Evolutionary conservation across 1,284 basidiomycete genomes (phyloP).

Genomic region (Malassezia equina): DNA sequence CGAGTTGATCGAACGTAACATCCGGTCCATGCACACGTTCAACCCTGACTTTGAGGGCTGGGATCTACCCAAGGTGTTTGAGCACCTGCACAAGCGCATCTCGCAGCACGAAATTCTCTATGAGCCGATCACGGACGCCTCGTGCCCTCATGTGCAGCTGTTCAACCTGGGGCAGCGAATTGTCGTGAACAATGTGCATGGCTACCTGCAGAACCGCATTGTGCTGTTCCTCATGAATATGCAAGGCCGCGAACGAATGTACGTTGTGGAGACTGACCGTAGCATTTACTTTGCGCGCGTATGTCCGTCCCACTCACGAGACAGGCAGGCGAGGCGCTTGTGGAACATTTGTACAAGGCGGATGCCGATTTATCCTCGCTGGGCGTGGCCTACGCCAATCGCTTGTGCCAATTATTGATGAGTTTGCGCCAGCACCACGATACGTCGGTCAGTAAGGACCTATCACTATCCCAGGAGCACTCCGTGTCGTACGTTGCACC

Average conservation of each 20-base stretch:
- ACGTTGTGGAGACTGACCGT: not conserved
- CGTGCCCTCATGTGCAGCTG: slow-evolving; percentile 81
- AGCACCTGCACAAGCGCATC: slow-evolving; percentile 85
- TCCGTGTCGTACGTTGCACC: slow-evolving; percentile 12
- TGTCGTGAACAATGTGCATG: slow-evolving; percentile 64
- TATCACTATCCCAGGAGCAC: slow-evolving; percentile 22
- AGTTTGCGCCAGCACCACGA: slow-evolving; percentile 24
- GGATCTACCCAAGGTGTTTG: slow-evolving; percentile 79
- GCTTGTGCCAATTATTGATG: slow-evolving; percentile 44
- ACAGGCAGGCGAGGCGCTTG: slow-evolving; percentile 53
- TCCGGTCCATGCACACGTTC: slow-evolving; percentile 52
- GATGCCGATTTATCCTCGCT: slow-evolving; percentile 90
- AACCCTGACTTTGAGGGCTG: slow-evolving; percentile 69
- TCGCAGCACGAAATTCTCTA: slow-evolving; percentile 75
- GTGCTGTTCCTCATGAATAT: slow-evolving; percentile 98
- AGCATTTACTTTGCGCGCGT: slow-evolving; percentile 52
- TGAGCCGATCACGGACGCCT: slow-evolving; percentile 66
- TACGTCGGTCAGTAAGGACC: slow-evolving; percentile 24
- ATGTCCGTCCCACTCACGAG: not conserved
- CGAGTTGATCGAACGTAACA: slow-evolving; percentile 77
- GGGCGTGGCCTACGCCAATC: slow-evolving; percentile 88
- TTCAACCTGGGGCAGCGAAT: slow-evolving; percentile 65
- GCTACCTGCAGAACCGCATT: slow-evolving; percentile 73
- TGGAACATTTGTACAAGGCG: slow-evolving; percentile 97
- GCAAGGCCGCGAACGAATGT: slow-evolving; percentile 78